These are phyloP conservation scores for Cystobasidiaceae sp. DNA, from an alignment of 1,284 basidiomycete genomes.

Conservation along the genomic window DNA sequence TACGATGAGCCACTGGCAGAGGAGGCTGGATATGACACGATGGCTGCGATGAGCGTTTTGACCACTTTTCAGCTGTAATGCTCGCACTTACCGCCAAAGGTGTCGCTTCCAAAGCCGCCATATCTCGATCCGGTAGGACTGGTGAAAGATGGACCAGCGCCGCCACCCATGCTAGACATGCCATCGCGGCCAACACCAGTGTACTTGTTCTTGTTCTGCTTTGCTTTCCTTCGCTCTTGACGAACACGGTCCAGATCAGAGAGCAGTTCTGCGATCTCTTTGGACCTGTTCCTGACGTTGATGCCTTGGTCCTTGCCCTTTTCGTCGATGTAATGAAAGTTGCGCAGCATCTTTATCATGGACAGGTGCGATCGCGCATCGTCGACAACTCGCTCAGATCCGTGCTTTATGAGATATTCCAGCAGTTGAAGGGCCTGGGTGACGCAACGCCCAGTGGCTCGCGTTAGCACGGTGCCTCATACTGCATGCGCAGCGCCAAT, in stretches of 20 bases:
- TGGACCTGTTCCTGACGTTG: slow-evolving; percentile 91
- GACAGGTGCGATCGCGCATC: slow-evolving; percentile 91
- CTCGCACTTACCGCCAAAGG: no score
- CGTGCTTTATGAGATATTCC: slow-evolving; percentile 95
- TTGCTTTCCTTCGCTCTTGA: slow-evolving; percentile 83
- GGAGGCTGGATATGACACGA: not conserved
- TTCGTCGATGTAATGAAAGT: slow-evolving; percentile 98
- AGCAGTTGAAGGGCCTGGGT: slow-evolving; percentile 79
- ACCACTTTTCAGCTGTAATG: no score
- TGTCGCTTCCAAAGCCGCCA: slow-evolving; percentile 75
- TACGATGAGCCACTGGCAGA: slow-evolving; percentile 2
- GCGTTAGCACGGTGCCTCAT: no score
- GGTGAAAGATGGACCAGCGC: slow-evolving; percentile 48
- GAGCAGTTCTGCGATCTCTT: slow-evolving; percentile 82
- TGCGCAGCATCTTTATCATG: slow-evolving; percentile 95
- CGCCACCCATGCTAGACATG: slow-evolving; percentile 54
- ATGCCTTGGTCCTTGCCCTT: slow-evolving; percentile 99
- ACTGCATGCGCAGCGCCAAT: no score
- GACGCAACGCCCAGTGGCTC: not conserved
- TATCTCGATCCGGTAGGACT: slow-evolving; percentile 55
- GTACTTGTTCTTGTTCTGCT: slow-evolving; percentile 88
- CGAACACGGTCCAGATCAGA: slow-evolving; percentile 88
- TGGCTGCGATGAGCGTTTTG: slow-evolving; percentile 17
- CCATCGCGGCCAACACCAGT: slow-evolving; percentile 77
- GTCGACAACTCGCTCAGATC: slow-evolving; percentile 96